Percentiles rank a stretch among this genome's conserved stretches.
phyloP scores from a whole-genome alignment of 2,329 filamentous ascomycete species.

The Paracorniculantispora psalliotae region DNA sequence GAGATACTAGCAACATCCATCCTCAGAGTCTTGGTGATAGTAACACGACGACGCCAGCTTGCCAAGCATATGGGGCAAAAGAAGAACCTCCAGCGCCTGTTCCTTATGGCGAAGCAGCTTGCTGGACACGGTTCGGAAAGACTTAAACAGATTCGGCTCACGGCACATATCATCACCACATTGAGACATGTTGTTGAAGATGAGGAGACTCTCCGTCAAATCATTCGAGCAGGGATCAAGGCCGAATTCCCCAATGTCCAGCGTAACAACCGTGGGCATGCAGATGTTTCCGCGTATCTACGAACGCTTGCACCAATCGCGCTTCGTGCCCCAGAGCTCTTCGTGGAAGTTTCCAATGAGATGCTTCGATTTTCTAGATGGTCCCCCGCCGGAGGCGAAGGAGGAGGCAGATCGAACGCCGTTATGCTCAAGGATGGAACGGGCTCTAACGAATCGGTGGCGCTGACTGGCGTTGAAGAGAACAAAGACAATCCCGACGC shows the following conservation, averaged over 20 bases:
- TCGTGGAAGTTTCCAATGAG: constrained; percentile 83
- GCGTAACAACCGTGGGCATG: constrained; percentile 44
- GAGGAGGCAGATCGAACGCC: constrained; percentile 26
- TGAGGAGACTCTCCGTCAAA: constrained; percentile 80
- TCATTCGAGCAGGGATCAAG: constrained; percentile 87
- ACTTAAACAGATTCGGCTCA: constrained; percentile 52
- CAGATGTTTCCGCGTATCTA: constrained; percentile 69
- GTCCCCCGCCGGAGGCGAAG: constrained; percentile 33
- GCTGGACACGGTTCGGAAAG: constrained; percentile 72
- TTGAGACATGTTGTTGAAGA: constrained; percentile 93
- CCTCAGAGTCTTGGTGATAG: constrained; percentile 75
- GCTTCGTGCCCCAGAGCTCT: constrained; percentile 76
- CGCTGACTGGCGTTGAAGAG: constrained; percentile 15
- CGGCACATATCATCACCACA: constrained; percentile 71
- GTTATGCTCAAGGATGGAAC: constrained; percentile 40
- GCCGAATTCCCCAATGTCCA: constrained; percentile 61
- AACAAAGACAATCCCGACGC: constrained; percentile 15
- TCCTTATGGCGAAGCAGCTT: constrained; percentile 93
- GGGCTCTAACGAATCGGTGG: constrained; percentile 13
- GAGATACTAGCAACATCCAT: constrained; percentile 78
- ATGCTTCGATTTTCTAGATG: constrained; percentile 69
- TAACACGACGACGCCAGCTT: constrained; percentile 73
- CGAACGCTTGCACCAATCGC: constrained; percentile 74
- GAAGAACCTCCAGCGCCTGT: constrained; percentile 81
- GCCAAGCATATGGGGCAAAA: constrained; percentile 78